phyloP scores from a whole-genome alignment of 129 eudicot genomes.

The Flaveria brownii region DNA sequence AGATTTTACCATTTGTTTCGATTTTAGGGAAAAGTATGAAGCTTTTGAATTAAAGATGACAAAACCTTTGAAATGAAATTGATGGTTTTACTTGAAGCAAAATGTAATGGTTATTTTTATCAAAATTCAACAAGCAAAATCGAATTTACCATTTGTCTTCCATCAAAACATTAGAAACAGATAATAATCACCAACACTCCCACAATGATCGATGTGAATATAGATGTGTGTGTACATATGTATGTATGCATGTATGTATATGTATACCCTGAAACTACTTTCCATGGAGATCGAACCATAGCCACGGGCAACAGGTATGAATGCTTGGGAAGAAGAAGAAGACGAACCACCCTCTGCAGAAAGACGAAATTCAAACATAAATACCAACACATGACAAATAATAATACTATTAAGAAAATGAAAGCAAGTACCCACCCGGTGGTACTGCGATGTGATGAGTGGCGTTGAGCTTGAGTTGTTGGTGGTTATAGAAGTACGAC shows the following conservation, averaged over 20 bases:
- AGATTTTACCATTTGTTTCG: too few relatives aligned
- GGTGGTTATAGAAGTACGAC: slow-evolving; percentile 36
- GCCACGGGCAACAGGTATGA: slow-evolving; percentile 44
- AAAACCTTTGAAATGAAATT: too few relatives aligned
- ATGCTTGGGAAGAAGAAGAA: slow-evolving; percentile 50
- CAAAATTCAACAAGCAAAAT: too few relatives aligned
- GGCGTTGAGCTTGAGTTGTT: slow-evolving; percentile 31
- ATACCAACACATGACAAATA: slow-evolving; percentile 14
- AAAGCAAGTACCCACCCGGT: slow-evolving; percentile 9
- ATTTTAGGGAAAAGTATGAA: too few relatives aligned
- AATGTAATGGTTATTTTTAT: too few relatives aligned
- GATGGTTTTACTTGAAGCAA: too few relatives aligned
- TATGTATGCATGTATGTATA: neutral
- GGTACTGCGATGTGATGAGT: slow-evolving; percentile 32
- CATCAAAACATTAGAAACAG: neutral
- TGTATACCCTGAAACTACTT: slow-evolving; percentile 70
- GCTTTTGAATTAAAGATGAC: too few relatives aligned
- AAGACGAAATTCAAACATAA: neutral
- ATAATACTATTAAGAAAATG: too few relatives aligned
- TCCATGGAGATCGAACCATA: slow-evolving; percentile 88
- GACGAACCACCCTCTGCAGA: slow-evolving; percentile 47
- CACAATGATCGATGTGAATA: neutral
- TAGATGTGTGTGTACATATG: neutral
- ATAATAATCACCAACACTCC: neutral
- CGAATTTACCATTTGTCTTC: too few relatives aligned